Evolutionary conservation across 352 stramenopile genomes (phyloP).

Genomic region (Halophytophthora batemanensis): DNA sequence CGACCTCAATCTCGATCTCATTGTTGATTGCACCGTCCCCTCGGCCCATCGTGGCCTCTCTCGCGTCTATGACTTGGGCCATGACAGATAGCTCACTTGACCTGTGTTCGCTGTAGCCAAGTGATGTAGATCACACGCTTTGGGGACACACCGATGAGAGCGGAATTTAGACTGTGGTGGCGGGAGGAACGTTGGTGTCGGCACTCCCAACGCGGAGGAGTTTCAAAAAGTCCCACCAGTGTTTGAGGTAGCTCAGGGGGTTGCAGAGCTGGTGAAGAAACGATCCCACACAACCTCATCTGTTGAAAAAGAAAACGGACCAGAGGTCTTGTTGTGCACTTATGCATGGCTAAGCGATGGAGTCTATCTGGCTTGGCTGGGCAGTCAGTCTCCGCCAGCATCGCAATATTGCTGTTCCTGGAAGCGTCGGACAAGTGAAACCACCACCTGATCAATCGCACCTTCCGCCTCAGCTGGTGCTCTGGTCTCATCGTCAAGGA

Average conservation of each 20-base stretch:
- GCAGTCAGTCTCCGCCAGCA: neutral
- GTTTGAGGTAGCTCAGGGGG: conserved; percentile 2
- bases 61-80: conserved; percentile 22
- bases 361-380: no score
- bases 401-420: conserved; percentile 22
- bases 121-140: no score
- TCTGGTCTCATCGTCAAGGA: no score
- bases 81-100: neutral
- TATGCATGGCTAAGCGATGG: no score
- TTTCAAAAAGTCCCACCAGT: conserved; percentile 5
- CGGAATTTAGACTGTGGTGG: no score
- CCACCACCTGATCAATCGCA: conserved; percentile 13
- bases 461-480: neutral
- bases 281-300: conserved; percentile 1
- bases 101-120: no score
- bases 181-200: no score
- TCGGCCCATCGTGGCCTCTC: conserved; percentile 11
- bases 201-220: neutral
- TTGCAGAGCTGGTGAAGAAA: conserved; percentile 1
- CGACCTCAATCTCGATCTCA: conserved; percentile 33
- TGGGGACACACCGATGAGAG: no score
- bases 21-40: conserved; percentile 17
- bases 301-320: conserved; percentile 4
- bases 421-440: conserved; percentile 25
- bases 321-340: no score